Percentiles rank a stretch among this genome's conserved stretches.
phyloP scores from a whole-genome alignment of 2,329 filamentous ascomycete species.

The Fusarium fujikuroi region DNA sequence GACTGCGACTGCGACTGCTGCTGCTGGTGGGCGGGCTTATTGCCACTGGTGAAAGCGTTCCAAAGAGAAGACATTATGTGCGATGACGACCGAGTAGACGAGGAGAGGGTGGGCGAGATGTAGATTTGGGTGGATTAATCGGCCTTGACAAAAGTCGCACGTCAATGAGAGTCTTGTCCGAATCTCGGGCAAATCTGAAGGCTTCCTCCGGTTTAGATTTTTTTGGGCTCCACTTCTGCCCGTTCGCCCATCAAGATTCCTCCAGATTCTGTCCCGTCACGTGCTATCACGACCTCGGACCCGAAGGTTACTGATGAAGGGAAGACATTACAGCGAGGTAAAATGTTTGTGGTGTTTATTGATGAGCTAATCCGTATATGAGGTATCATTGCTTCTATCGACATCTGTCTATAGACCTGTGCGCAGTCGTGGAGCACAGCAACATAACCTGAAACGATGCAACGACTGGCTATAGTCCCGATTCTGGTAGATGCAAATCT shows the following conservation, averaged over 20 bases:
- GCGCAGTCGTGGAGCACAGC: not conserved
- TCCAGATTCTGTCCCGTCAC: constrained; percentile 26
- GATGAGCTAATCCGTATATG: not conserved
- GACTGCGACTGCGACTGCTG: constrained; percentile 54
- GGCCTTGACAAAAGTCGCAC: constrained; percentile 40
- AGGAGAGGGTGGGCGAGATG: constrained; percentile 32
- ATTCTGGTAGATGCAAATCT: not conserved
- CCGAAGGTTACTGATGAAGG: not conserved
- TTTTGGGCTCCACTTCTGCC: constrained; percentile 44
- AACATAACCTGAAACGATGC: not conserved
- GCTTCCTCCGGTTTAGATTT: constrained; percentile 43
- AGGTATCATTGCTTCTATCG: not conserved
- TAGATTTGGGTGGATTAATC: constrained; percentile 25
- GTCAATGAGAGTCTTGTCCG: constrained; percentile 37
- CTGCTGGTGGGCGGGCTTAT: constrained; percentile 57
- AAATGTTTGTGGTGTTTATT: not conserved
- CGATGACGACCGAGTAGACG: constrained; percentile 20
- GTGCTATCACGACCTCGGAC: constrained; percentile 19
- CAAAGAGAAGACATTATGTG: constrained; percentile 67
- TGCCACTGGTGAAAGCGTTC: constrained; percentile 71
- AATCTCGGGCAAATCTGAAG: constrained; percentile 41
- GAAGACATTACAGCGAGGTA: not conserved
- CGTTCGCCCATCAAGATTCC: constrained; percentile 25
- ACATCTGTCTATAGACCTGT: not conserved
- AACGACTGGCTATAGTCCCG: not conserved